These are phyloP conservation scores for Adansonia digitata DNA, from an alignment of 345 rosid species.

Conservation along the genomic window DNA sequence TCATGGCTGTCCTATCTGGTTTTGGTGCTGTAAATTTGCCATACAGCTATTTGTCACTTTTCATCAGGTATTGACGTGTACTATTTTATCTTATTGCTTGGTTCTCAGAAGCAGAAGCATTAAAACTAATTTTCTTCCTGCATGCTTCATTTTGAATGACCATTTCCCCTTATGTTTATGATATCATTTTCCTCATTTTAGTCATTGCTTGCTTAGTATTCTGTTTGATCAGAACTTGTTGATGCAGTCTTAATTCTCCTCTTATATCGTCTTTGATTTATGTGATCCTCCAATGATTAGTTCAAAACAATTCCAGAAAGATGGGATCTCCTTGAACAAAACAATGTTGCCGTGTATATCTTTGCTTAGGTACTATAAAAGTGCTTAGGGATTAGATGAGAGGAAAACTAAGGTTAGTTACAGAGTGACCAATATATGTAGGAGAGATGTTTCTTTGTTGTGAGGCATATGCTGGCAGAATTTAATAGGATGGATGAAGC, in stretches of 20 bases:
- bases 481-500: background rate
- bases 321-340: too few species aligned
- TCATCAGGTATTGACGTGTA: slow-evolving; percentile 57
- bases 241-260: background rate
- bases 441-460: background rate
- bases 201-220: background rate
- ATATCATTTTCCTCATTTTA: background rate
- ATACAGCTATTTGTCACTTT: slow-evolving; percentile 93
- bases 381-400: background rate
- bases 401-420: too few species aligned
- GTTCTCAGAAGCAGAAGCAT: background rate
- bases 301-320: background rate
- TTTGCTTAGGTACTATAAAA: background rate
- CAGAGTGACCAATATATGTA: too few species aligned
- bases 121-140: background rate
- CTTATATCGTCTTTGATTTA: background rate
- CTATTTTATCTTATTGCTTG: background rate
- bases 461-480: background rate
- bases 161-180: background rate
- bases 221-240: background rate
- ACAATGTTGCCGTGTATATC: too few species aligned
- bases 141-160: background rate
- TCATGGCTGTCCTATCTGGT: slow-evolving; percentile 95
- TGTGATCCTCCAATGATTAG: too few species aligned
- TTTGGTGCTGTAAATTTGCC: slow-evolving; percentile 99